Base-by-base conservation (phyloP, 2,329 filamentous ascomycete genomes). In the Tolypocladium ovalisporum region DNA sequence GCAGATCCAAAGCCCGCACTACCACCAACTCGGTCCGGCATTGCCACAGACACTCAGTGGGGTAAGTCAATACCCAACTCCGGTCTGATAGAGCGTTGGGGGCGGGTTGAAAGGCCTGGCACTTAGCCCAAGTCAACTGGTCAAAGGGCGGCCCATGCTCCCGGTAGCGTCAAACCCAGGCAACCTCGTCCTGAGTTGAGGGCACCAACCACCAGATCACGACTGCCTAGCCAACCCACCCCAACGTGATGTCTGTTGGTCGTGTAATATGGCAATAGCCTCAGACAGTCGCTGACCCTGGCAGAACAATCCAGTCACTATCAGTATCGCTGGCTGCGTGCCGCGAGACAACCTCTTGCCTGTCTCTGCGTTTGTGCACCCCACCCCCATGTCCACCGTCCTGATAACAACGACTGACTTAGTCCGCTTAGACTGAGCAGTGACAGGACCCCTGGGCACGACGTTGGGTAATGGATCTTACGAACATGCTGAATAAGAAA, bases 401-500 rank as follows among this genome's bases (percentile, higher is more conserved):
- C 19, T 17, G 40, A 37, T 53, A 54, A 10, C 37, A 52, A 58
- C 49, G 47, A 56, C 60, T 59, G 60, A 58, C 37, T 17, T 55
- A 22, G 27, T 52, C 49, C 36, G 63, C 62, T 13, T 55, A 67
- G 67, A 61, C 67, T 67, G 64, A 67, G 65, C 65, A 70, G 65
- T 61, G 73, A 76, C 70, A 70, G 67, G 51, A 49, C 68, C 76
- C 75, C 66, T 73, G 75, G 62, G 73, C 72, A 60, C 70, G 76
- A 54, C 71, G 72, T 63, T 75, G 77, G 69, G 74, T 78, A 59
- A 80, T 80, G 77, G 77, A 77, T 65, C 77, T 80, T 64, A 77
- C 73, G 64, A 78, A 74, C 67, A 77, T 80, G 71, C 68, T 80
- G 65, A 79, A 80, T 68, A 76, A 75, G 61, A 78, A 77, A 70